Evolutionary conservation across 257 asterid species (phyloP).

Genomic region (Solanum boliviense): DNA sequence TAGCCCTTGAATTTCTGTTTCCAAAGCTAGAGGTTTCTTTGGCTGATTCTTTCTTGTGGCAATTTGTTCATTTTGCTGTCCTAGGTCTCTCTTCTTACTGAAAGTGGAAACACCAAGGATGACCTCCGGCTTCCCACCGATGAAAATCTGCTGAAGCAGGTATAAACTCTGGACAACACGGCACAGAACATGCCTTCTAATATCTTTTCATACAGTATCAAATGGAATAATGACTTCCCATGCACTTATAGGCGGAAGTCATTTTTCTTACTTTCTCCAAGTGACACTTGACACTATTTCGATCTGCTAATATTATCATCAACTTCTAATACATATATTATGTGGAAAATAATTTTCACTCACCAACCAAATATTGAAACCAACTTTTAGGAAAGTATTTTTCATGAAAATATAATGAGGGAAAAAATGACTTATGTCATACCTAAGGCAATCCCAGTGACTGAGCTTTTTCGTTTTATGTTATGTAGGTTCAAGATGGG

Average conservation of each 20-base stretch:
- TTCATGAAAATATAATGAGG: no score
- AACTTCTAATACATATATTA: no score
- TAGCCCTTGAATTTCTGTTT: neutral
- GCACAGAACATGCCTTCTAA: neutral
- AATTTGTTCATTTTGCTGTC: neutral
- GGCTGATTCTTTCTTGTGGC: neutral
- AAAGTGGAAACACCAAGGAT: constrained; percentile 66
- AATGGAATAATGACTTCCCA: neutral
- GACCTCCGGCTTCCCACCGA: constrained; percentile 72
- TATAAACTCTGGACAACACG: neutral
- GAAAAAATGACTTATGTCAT: no score
- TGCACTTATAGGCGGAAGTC: neutral
- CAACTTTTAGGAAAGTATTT: no score
- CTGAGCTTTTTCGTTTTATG: neutral
- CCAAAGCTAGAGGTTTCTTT: neutral
- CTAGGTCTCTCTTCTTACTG: constrained; percentile 78
- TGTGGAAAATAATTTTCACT: no score
- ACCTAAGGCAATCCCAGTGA: no score
- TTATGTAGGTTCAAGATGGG: constrained; percentile 41
- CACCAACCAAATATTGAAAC: no score
- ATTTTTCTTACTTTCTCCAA: neutral
- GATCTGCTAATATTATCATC: no score
- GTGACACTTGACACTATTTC: no score
- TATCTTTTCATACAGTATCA: neutral
- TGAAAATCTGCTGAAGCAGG: constrained; percentile 60